These are phyloP conservation scores for Millerozyma acaciae DNA, from an alignment of 805 yeast species.

Conservation along the genomic window DNA sequence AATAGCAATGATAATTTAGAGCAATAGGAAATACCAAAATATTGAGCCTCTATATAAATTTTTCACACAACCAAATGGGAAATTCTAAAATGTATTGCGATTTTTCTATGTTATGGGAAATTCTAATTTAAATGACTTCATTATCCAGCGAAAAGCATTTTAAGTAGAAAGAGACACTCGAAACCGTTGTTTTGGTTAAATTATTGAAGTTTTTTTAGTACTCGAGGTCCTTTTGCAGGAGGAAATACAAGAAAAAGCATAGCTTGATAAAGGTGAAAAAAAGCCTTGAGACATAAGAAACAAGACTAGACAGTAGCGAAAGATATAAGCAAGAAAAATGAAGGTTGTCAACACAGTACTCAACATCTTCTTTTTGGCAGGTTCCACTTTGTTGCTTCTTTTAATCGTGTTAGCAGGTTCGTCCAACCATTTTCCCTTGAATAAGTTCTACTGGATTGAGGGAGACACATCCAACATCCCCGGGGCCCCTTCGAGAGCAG, in stretches of 20 bases:
- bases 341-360: constrained; percentile 28
- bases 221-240: too few species aligned
- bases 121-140: constrained; percentile 4
- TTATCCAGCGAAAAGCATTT: not conserved
- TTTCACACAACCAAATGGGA: constrained; percentile 1
- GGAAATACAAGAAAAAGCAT: too few species aligned
- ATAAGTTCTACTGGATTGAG: constrained; percentile 72
- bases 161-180: not conserved
- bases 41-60: constrained; percentile 1
- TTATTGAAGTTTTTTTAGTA: too few species aligned
- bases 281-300: not conserved
- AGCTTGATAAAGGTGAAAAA: too few species aligned
- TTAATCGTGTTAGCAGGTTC: constrained; percentile 70
- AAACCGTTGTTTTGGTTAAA: too few species aligned
- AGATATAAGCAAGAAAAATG: constrained; percentile 15
- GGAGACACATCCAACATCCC: constrained; percentile 63
- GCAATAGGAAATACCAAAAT: constrained; percentile 2
- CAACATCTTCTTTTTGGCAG: constrained; percentile 39
- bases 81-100: constrained; percentile 3
- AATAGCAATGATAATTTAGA: constrained; percentile 1
- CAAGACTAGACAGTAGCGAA: not conserved
- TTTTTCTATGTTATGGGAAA: not conserved
- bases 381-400: constrained; percentile 40
- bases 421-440: constrained; percentile 53
- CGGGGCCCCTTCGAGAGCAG: constrained; percentile 47